Evolutionary conservation across 176 grass and related monocot genomes (phyloP).

Genomic region (Oryza meyeriana): DNA sequence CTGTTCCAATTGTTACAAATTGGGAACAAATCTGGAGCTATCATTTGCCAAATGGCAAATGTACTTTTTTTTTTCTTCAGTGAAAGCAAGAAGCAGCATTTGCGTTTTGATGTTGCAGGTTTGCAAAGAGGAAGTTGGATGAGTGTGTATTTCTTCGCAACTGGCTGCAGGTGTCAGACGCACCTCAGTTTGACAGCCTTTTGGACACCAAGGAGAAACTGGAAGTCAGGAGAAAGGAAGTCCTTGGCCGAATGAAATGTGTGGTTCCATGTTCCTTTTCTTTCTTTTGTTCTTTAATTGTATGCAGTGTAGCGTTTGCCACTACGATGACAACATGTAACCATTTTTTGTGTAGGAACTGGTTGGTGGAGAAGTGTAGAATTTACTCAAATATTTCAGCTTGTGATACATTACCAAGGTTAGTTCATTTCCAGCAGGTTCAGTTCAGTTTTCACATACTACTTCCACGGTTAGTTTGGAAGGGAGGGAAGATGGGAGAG

Average conservation of each 20-base stretch:
- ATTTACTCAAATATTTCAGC: no score
- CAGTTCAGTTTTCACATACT: no score
- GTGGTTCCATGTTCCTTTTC: conserved; percentile 11
- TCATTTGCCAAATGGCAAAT: not conserved
- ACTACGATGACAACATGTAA: not conserved
- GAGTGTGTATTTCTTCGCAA: conserved; percentile 82
- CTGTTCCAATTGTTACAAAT: not conserved
- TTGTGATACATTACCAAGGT: no score
- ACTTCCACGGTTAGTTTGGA: no score
- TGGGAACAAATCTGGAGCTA: not conserved
- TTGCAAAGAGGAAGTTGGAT: conserved; percentile 90
- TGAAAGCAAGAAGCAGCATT: no score
- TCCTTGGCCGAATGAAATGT: conserved; percentile 69
- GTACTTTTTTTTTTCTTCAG: no score
- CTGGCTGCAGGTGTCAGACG: conserved; percentile 67
- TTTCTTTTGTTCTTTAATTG: not conserved
- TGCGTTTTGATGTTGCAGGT: conserved; percentile 44
- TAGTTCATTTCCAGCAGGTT: no score
- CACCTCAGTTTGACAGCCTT: conserved; percentile 70
- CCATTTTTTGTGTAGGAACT: not conserved
- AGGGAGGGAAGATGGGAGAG: no score
- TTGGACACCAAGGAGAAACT: conserved; percentile 83
- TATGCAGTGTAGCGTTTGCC: not conserved
- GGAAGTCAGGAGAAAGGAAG: conserved; percentile 73
- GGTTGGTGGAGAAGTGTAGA: no score